A percentile compares a stretch with the other conserved stretches of the same genome.
Conservation (phyloP, 1,284 basidiomycete species). For the Moniliophthora roreri region DNA sequence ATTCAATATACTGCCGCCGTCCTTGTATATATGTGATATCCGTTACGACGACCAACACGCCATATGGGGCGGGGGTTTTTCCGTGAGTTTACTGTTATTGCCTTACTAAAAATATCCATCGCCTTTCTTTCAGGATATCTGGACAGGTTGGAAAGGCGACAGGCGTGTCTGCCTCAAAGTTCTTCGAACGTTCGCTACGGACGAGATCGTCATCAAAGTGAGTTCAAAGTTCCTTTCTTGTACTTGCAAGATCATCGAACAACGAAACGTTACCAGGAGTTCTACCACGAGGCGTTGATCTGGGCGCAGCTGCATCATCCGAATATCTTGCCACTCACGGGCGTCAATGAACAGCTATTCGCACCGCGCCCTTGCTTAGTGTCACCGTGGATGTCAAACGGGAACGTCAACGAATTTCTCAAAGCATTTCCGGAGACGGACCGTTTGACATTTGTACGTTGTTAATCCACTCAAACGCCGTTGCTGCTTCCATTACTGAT, state of each 20-base stretch:
- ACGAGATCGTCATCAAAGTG: conserved; percentile 6
- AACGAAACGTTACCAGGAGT: conserved; percentile 16
- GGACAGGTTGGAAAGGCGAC: conserved; percentile 6
- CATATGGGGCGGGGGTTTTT: background rate
- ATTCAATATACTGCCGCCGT: background rate
- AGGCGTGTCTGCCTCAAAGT: conserved; percentile 13
- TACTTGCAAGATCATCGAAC: background rate
- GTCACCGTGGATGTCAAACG: conserved; percentile 19
- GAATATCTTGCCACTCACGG: conserved; percentile 15
- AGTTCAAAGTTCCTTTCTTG: background rate
- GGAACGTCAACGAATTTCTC: conserved; percentile 13
- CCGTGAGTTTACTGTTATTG: background rate
- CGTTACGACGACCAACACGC: background rate
- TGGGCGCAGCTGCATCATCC: conserved; percentile 18
- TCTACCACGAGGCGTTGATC: conserved; percentile 12
- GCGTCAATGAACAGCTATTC: conserved; percentile 11
- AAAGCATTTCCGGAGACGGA: background rate
- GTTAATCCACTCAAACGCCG: background rate
- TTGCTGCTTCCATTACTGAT: background rate
- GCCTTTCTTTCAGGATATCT: conserved; percentile 9
- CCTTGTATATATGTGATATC: background rate
- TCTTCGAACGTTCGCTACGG: conserved; percentile 6
- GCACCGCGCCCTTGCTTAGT: conserved; percentile 9
- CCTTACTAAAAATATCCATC: background rate
- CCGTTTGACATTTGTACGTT: conserved; percentile 5